Conservation (phyloP, 2,329 filamentous ascomycete genomes). For the Tolypocladium paradoxum region DNA sequence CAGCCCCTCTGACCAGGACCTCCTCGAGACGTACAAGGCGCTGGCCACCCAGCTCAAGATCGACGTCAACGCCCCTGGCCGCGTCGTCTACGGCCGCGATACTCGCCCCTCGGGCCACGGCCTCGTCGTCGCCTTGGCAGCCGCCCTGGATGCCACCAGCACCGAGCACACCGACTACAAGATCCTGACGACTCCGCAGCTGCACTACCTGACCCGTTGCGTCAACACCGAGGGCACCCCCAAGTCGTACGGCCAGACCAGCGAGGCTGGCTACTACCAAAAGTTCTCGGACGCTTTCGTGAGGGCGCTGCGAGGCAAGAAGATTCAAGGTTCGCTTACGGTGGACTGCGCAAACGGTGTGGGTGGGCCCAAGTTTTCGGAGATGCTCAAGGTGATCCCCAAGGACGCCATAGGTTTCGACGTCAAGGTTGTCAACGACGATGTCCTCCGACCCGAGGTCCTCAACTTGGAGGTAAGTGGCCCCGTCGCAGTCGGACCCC, state of each 20-base stretch:
- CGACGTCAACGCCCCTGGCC: conserved; percentile 57
- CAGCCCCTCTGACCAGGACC: conserved; percentile 60
- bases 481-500: background rate
- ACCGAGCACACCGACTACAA: conserved; percentile 76
- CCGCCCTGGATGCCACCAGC: conserved; percentile 66
- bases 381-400: conserved; percentile 76
- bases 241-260: conserved; percentile 78
- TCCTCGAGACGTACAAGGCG: conserved; percentile 65
- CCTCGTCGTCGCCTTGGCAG: conserved; percentile 67
- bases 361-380: conserved; percentile 78
- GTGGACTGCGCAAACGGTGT: conserved; percentile 97
- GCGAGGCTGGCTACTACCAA: conserved; percentile 87
- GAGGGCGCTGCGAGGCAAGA: conserved; percentile 67
- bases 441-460: conserved; percentile 79
- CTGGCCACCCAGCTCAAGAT: conserved; percentile 68
- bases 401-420: conserved; percentile 60
- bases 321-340: conserved; percentile 61
- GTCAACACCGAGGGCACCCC: conserved; percentile 85
- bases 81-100: conserved; percentile 83
- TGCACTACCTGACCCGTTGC: conserved; percentile 92
- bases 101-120: conserved; percentile 85
- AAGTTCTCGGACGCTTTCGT: conserved; percentile 82
- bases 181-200: conserved; percentile 89
- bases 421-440: conserved; percentile 83
- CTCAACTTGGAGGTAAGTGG: conserved; percentile 72